phyloP scores from a whole-genome alignment of 1,139 yeast species.

The Komagataea norvegica region DNA sequence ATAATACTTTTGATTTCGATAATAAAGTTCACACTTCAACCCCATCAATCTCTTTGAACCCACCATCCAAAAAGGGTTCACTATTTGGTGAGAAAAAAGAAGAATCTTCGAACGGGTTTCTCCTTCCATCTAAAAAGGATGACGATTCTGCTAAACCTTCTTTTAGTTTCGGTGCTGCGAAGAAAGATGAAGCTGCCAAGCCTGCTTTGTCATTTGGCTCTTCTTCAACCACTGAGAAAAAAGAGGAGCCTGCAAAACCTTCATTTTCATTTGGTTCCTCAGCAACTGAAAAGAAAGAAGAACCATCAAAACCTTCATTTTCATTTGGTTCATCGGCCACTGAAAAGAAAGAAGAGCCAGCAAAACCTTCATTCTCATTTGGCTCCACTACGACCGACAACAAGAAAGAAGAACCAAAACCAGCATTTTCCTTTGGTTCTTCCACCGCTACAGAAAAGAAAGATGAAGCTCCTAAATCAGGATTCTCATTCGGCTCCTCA shows the following conservation, averaged over 20 bases:
- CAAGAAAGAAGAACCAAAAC: conserved; percentile 7
- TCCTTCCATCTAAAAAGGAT: conserved; percentile 5
- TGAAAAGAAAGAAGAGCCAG: conserved; percentile 1
- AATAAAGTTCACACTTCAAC: neutral
- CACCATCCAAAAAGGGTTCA: neutral
- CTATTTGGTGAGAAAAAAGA: conserved; percentile 1
- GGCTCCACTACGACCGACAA: conserved; percentile 12
- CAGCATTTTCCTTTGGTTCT: conserved; percentile 17
- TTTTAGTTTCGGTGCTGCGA: conserved; percentile 5
- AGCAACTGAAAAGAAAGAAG: conserved; percentile 5
- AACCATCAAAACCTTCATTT: conserved; percentile 5
- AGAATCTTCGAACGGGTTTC: conserved; percentile 2
- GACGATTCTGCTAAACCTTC: conserved; percentile 1
- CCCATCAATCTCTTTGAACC: neutral
- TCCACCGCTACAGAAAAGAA: conserved; percentile 2
- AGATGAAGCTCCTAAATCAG: conserved; percentile 9
- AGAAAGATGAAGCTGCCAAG: neutral
- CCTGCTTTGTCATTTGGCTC: conserved; percentile 5
- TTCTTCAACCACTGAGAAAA: neutral
- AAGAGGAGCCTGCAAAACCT: conserved; percentile 9
- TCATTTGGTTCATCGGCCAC: conserved; percentile 10
- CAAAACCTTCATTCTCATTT: conserved; percentile 14
- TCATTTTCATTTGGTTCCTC: conserved; percentile 8
- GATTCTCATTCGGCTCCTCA: conserved; percentile 9
- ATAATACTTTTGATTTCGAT: neutral